Evolutionary conservation across 2,329 filamentous ascomycete species (phyloP).

Genomic region (Botrytis sinoallii): DNA sequence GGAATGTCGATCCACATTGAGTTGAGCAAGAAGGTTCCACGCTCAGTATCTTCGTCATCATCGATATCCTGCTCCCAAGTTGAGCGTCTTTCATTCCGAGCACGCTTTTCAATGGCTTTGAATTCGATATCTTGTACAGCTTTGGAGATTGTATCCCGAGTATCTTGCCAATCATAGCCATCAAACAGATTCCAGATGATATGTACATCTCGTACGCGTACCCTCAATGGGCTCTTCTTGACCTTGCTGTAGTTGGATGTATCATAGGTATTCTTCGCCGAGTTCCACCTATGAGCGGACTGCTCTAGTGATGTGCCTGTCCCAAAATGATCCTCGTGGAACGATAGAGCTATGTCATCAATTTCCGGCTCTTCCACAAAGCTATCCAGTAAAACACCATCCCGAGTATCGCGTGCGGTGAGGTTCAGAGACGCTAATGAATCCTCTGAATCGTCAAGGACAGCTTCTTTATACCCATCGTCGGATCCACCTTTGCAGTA

Average conservation of each 20-base stretch:
- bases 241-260: slow-evolving; percentile 59
- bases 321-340: slow-evolving; percentile 77
- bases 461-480: slow-evolving; percentile 31
- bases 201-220: slow-evolving; percentile 82
- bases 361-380: slow-evolving; percentile 43
- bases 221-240: slow-evolving; percentile 66
- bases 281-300: slow-evolving; percentile 78
- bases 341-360: slow-evolving; percentile 61
- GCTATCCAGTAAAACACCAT: slow-evolving; percentile 47
- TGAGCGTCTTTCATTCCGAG: slow-evolving; percentile 54
- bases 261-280: slow-evolving; percentile 70
- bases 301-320: slow-evolving; percentile 58
- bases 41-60: slow-evolving; percentile 80
- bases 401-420: slow-evolving; percentile 42
- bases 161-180: slow-evolving; percentile 93
- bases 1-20: slow-evolving; percentile 97
- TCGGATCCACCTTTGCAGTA: slow-evolving; percentile 45
- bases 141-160: slow-evolving; percentile 79
- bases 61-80: slow-evolving; percentile 62
- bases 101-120: slow-evolving; percentile 72
- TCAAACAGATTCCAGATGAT: slow-evolving; percentile 98
- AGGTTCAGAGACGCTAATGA: slow-evolving; percentile 32
- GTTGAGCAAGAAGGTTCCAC: slow-evolving; percentile 96
- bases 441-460: slow-evolving; percentile 43
- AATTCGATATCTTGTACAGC: slow-evolving; percentile 85